These are phyloP conservation scores for Coleophoma eucalyptorum DNA, from an alignment of 2,329 filamentous ascomycete genomes.

Conservation along the genomic window DNA sequence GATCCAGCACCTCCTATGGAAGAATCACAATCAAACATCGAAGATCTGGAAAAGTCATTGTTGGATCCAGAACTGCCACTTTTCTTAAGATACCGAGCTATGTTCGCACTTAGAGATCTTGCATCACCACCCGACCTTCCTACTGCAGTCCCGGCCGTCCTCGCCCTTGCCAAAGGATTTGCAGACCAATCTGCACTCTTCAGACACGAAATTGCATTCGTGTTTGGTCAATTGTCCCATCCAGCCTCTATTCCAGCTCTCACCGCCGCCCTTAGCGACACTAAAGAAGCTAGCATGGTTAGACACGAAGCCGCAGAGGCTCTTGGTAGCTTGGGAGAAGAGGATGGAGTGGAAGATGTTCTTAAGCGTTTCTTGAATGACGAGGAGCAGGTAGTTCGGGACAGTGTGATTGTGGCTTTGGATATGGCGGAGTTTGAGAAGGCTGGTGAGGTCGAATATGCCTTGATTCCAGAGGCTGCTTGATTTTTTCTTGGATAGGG, in stretches of 20 bases:
- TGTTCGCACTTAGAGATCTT: slow-evolving; percentile 95
- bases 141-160: slow-evolving; percentile 82
- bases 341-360: slow-evolving; percentile 86
- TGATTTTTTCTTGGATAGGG: slow-evolving; percentile 3
- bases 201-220: slow-evolving; percentile 96
- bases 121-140: slow-evolving; percentile 89
- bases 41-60: slow-evolving; percentile 70
- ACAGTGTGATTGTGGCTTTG: slow-evolving; percentile 90
- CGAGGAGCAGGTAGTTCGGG: slow-evolving; percentile 86
- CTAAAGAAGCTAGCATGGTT: slow-evolving; percentile 89
- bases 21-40: slow-evolving; percentile 61
- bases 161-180: slow-evolving; percentile 82
- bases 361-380: slow-evolving; percentile 83
- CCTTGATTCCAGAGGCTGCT: slow-evolving; percentile 68
- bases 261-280: slow-evolving; percentile 71
- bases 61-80: slow-evolving; percentile 77
- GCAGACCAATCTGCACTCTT: slow-evolving; percentile 86
- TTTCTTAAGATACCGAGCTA: slow-evolving; percentile 92
- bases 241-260: slow-evolving; percentile 95
- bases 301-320: slow-evolving; percentile 97
- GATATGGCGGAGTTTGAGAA: slow-evolving; percentile 99
- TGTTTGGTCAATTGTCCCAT: slow-evolving; percentile 94
- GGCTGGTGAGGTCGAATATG: slow-evolving; percentile 85
- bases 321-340: slow-evolving; percentile 87
- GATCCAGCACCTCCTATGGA: slow-evolving; percentile 90